Evolutionary conservation across 768 basidiomycete species (phyloP).

Genomic region (Stropharia rugosoannulata): DNA sequence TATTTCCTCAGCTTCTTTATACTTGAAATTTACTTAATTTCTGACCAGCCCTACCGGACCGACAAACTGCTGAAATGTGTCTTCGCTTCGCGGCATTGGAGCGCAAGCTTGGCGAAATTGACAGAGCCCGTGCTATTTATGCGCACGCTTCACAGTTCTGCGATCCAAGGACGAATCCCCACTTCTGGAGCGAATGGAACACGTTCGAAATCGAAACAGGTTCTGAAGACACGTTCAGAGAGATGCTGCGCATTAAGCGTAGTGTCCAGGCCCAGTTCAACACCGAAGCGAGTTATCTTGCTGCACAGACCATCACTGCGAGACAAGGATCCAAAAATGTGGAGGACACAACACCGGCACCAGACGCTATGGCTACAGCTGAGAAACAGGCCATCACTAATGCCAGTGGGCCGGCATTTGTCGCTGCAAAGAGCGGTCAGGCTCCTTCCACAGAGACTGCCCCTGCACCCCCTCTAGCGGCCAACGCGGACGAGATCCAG

Average conservation of each 20-base stretch:
- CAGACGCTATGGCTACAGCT: conserved; percentile 87
- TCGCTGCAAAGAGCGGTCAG: conserved; percentile 63
- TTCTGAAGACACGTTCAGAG: conserved; percentile 96
- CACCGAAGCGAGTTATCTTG: conserved; percentile 91
- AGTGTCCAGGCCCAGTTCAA: conserved; percentile 99
- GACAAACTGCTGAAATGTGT: conserved; percentile 97
- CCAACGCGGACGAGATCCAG: conserved; percentile 83
- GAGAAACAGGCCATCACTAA: conserved; percentile 59
- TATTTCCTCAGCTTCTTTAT: background rate
- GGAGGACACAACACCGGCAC: conserved; percentile 42
- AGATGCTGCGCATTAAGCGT: conserved; percentile 94
- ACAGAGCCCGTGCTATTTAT: conserved; percentile 93
- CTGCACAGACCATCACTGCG: conserved; percentile 83
- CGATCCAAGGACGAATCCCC: conserved; percentile 87
- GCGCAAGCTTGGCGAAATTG: conserved; percentile 98
- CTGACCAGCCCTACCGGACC: conserved; percentile 72
- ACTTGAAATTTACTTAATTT: conserved; percentile 1
- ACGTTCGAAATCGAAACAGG: conserved; percentile 98
- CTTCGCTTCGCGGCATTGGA: conserved; percentile 94
- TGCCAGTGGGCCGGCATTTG: conserved; percentile 68
- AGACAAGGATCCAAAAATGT: conserved; percentile 52
- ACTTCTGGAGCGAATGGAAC: conserved; percentile 98
- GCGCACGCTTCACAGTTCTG: conserved; percentile 99
- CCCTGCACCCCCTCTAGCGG: conserved; percentile 26
- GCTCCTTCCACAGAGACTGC: conserved; percentile 27